phyloP scores from a whole-genome alignment of 2,329 filamentous ascomycete genomes.

The Dothidotthia symphoricarpi region DNA sequence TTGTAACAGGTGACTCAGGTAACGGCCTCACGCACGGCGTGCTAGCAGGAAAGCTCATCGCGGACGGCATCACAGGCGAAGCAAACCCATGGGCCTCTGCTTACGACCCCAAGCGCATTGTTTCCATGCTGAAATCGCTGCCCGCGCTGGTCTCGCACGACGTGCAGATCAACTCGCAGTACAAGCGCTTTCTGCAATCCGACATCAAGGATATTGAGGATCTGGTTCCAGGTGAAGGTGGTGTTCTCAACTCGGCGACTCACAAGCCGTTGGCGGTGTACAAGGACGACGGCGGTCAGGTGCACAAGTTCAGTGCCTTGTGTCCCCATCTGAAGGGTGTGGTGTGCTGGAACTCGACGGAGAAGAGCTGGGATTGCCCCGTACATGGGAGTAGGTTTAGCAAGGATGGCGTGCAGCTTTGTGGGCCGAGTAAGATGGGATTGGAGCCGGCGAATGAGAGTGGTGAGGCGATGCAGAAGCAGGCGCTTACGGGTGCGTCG shows the following conservation, averaged over 20 bases:
- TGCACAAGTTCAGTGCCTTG: slow-evolving; percentile 53
- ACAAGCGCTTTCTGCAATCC: slow-evolving; percentile 54
- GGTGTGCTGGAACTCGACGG: slow-evolving; percentile 54
- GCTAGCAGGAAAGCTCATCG: slow-evolving; percentile 53
- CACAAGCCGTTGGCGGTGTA: slow-evolving; percentile 56
- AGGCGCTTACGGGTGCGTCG: slow-evolving; percentile 4
- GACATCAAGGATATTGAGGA: slow-evolving; percentile 60
- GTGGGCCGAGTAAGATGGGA: slow-evolving; percentile 43
- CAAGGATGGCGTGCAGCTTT: slow-evolving; percentile 44
- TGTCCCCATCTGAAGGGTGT: slow-evolving; percentile 59
- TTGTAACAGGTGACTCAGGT: slow-evolving; percentile 58
- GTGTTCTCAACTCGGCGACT: slow-evolving; percentile 52
- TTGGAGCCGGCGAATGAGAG: slow-evolving; percentile 35
- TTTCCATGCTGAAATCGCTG: slow-evolving; percentile 47
- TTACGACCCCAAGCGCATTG: slow-evolving; percentile 53
- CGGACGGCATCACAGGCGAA: slow-evolving; percentile 54
- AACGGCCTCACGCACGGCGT: slow-evolving; percentile 59
- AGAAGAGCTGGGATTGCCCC: slow-evolving; percentile 51
- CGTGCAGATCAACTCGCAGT: slow-evolving; percentile 56
- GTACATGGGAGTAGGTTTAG: slow-evolving; percentile 47
- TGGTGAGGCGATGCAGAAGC: slow-evolving; percentile 23
- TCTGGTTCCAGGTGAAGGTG: slow-evolving; percentile 50
- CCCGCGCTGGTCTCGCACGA: slow-evolving; percentile 53
- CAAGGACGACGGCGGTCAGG: slow-evolving; percentile 54
- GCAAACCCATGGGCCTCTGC: slow-evolving; percentile 51